A percentile compares a stretch with the other conserved stretches of the same genome.
These are phyloP conservation scores for Dactylonectria estremocensis DNA, from an alignment of 2,329 filamentous ascomycete species.

Conservation along the genomic window DNA sequence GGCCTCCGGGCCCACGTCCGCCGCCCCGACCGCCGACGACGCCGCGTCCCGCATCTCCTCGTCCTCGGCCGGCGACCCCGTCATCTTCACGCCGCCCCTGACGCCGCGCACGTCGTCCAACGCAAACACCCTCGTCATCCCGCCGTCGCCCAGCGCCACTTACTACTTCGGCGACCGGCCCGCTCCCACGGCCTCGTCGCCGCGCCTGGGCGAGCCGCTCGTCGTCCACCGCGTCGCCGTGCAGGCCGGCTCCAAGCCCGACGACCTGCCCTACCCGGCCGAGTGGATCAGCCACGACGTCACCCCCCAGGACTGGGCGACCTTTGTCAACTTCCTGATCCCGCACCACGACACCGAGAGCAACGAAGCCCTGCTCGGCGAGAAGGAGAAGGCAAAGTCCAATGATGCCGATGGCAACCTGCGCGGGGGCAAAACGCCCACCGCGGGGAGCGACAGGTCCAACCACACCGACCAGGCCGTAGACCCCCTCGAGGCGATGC, in stretches of 20 bases:
- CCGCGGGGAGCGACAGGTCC: conserved; percentile 27
- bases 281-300: conserved; percentile 61
- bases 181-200: conserved; percentile 42
- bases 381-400: conserved; percentile 64
- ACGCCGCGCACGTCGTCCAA: conserved; percentile 58
- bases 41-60: conserved; percentile 57
- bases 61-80: conserved; percentile 59
- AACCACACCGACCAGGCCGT: conserved; percentile 14
- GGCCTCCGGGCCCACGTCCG: conserved; percentile 42
- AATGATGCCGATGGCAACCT: conserved; percentile 57
- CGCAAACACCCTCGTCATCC: conserved; percentile 32
- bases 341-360: conserved; percentile 61
- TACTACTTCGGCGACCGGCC: conserved; percentile 65
- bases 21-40: conserved; percentile 53
- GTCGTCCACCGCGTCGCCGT: conserved; percentile 56
- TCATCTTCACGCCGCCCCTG: conserved; percentile 67
- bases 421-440: conserved; percentile 46
- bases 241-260: conserved; percentile 53
- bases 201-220: conserved; percentile 42
- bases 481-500: conserved; percentile 43
- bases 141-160: conserved; percentile 43
- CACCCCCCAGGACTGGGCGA: conserved; percentile 69
- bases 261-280: conserved; percentile 61
- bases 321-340: conserved; percentile 71
- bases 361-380: conserved; percentile 65